phyloP scores from a whole-genome alignment of 2,329 filamentous ascomycete genomes.

The Penicillium sp. region DNA sequence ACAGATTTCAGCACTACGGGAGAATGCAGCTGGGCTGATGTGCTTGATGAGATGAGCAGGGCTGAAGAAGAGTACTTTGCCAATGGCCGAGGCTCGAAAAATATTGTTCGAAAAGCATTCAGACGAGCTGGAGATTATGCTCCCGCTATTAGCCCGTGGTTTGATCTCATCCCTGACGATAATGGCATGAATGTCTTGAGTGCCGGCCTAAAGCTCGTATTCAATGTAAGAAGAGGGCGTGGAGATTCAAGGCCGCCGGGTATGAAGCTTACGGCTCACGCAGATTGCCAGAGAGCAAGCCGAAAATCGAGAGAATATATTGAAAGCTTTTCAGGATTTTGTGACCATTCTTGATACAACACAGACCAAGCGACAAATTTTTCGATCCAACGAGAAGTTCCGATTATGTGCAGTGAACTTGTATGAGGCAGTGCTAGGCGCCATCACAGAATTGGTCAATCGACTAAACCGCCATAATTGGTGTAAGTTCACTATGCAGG shows the following conservation, averaged over 20 bases:
- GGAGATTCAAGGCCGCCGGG: background rate
- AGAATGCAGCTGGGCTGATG: background rate
- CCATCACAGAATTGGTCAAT: background rate
- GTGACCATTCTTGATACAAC: background rate
- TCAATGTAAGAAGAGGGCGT: background rate
- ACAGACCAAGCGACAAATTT: background rate
- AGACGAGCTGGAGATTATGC: conserved; percentile 2
- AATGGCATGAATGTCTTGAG: conserved; percentile 3
- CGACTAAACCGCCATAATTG: background rate
- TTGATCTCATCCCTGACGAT: background rate
- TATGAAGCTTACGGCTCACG: background rate
- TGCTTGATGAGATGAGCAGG: background rate
- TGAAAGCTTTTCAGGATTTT: background rate
- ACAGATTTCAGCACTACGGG: background rate
- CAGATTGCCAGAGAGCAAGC: background rate
- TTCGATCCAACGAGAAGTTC: background rate
- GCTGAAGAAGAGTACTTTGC: conserved; percentile 2
- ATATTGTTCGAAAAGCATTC: background rate
- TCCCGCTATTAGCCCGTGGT: conserved; percentile 1
- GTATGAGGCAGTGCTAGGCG: background rate
- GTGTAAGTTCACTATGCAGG: background rate
- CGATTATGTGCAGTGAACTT: background rate
- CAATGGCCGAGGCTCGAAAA: background rate
- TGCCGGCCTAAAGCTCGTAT: background rate
- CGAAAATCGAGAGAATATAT: background rate